Conservation (phyloP, 192 early-diverging fungal species). For the Coemansia sp. region DNA sequence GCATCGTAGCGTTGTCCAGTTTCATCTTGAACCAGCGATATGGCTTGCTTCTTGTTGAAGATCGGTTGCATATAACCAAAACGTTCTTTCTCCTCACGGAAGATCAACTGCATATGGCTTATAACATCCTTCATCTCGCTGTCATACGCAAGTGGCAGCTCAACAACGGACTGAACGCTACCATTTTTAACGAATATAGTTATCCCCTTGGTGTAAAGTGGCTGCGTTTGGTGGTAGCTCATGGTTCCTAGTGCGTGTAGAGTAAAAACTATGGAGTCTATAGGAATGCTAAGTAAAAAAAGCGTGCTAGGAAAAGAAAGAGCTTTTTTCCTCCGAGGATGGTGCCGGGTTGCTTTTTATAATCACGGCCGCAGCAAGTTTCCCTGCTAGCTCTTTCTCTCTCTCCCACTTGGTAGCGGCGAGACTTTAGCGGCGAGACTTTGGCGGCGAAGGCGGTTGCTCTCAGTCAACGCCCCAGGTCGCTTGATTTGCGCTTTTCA, state of each 20-base stretch:
- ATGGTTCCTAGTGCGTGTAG: background rate
- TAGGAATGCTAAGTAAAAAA: background rate
- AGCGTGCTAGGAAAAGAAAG: background rate
- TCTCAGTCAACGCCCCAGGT: background rate
- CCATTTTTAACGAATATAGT: background rate
- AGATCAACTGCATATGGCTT: background rate
- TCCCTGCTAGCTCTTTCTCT: background rate
- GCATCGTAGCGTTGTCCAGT: too few relatives aligned
- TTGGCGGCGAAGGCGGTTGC: background rate
- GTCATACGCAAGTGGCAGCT: background rate
- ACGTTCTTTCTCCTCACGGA: too few relatives aligned
- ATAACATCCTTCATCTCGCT: background rate
- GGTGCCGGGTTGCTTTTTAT: background rate
- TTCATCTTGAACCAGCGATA: too few relatives aligned
- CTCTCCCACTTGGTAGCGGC: background rate
- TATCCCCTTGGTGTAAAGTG: background rate
- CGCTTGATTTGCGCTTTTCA: constrained; percentile 1
- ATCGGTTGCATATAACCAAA: too few relatives aligned
- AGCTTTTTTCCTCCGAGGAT: background rate
- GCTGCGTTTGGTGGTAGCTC: background rate
- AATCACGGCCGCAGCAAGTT: background rate
- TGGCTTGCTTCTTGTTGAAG: too few relatives aligned
- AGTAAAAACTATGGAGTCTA: background rate
- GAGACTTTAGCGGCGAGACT: background rate
- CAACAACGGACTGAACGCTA: background rate